phyloP scores from a whole-genome alignment of 2,329 filamentous ascomycete genomes.

The Aspergillus tanneri region DNA sequence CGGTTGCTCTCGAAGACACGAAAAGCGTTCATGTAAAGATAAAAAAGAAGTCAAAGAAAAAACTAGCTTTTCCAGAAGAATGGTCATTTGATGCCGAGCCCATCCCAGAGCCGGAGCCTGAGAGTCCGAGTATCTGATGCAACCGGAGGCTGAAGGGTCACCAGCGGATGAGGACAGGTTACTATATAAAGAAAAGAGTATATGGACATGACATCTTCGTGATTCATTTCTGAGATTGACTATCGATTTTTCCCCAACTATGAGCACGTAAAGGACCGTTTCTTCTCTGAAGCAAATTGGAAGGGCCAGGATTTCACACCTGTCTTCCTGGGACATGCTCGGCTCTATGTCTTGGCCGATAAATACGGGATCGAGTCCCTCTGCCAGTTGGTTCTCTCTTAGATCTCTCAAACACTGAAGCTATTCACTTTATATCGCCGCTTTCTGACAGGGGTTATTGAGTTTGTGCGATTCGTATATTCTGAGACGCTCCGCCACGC shows the following conservation, averaged over 20 bases:
- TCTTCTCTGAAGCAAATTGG: too few species aligned
- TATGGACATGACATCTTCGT: conserved; percentile 9
- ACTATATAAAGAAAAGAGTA: conserved; percentile 10
- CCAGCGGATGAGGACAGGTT: too few species aligned
- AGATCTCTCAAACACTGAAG: conserved; percentile 35
- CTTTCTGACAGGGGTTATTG: conserved; percentile 30
- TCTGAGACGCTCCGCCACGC: too few species aligned
- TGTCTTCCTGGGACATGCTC: conserved; percentile 43
- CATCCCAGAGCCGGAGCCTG: conserved; percentile 5
- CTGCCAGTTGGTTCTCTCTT: conserved; percentile 30
- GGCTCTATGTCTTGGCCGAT: conserved; percentile 43
- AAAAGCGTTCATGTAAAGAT: too few species aligned
- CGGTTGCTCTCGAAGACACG: too few species aligned
- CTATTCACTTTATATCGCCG: conserved; percentile 30
- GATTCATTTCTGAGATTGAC: too few species aligned
- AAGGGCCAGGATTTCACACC: conserved; percentile 34
- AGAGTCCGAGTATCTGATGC: conserved; percentile 4
- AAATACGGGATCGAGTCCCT: conserved; percentile 39
- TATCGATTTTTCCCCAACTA: too few species aligned
- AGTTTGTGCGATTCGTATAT: conserved; percentile 39
- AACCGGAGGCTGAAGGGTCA: too few species aligned
- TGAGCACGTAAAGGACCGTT: too few species aligned
- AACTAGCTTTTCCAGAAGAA: too few species aligned
- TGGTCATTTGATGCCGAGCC: not conserved
- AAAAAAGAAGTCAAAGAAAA: not conserved